Conservation (phyloP, 2,329 filamentous ascomycete species). For the Bipolaris victoriae region DNA sequence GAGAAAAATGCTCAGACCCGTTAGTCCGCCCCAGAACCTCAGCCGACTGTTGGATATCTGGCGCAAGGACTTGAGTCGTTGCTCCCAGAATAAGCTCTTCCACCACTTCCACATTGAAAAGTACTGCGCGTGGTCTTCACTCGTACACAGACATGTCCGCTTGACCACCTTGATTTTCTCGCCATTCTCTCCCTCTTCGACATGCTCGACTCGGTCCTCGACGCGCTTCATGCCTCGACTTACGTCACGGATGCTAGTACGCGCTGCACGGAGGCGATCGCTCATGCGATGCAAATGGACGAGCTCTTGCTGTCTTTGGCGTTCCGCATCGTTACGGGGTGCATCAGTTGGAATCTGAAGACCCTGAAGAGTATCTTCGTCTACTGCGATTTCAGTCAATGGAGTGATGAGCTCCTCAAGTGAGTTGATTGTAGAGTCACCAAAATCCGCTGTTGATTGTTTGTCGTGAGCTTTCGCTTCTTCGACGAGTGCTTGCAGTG, state of each 20-base stretch:
- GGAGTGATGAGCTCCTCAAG: conserved; percentile 53
- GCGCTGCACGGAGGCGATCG: conserved; percentile 48
- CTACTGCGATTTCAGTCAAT: conserved; percentile 28
- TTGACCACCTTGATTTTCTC: conserved; percentile 20
- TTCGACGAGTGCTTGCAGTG: conserved; percentile 50
- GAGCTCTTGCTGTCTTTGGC: conserved; percentile 51
- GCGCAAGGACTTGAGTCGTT: conserved; percentile 26
- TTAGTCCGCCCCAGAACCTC: conserved; percentile 42
- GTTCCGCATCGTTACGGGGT: conserved; percentile 50
- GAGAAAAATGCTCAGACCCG: conserved; percentile 50
- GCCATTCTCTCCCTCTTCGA: conserved; percentile 25
- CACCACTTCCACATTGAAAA: conserved; percentile 31
- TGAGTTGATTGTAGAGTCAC: conserved; percentile 57
- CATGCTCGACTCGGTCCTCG: conserved; percentile 49
- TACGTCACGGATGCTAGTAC: conserved; percentile 53
- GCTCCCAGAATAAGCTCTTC: conserved; percentile 38
- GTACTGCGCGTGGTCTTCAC: conserved; percentile 10
- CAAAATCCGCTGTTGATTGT: conserved; percentile 40
- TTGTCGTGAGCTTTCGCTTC: conserved; percentile 41
- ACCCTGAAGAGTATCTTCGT: conserved; percentile 45
- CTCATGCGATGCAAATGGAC: conserved; percentile 52
- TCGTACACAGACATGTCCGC: conserved; percentile 30
- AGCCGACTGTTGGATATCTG: conserved; percentile 12
- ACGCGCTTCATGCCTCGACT: conserved; percentile 52
- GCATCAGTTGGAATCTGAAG: conserved; percentile 33